Base-by-base conservation (phyloP, 768 basidiomycete species). In the Tricholoma furcatifolium region DNA sequence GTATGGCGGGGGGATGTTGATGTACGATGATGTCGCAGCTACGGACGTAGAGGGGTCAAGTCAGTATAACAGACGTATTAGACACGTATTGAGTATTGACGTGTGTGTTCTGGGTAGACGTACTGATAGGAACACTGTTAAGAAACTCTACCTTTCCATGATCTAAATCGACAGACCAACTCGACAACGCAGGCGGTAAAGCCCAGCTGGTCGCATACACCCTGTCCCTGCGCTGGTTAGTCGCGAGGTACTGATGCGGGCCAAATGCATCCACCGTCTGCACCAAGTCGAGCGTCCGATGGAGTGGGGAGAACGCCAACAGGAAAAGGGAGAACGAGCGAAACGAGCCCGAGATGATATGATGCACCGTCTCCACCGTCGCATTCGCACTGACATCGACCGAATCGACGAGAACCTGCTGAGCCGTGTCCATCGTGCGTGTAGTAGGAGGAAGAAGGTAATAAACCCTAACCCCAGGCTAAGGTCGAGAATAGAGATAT, bases 1-100 rank as follows among this genome's bases (percentile, higher is more conserved):
- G 59, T 67, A 76, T 1, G 79, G 80, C 4, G 74, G 71, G 1
- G 80, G 79, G 2, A 80, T 59, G 15, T 71, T 67, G 18, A 81
- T 74, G 54, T 81, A 82, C 0, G 79, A 81, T 4, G 81, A 82
- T 0, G 75, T 77, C 8, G 81, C 78, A n/a, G 78, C 78, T 80
- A 46, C 17, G 39, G 32, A 17, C 40, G 17, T 18, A 57, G 42
- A 43, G 18, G n/a, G n/a, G n/a, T n/a, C 34, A 2, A 51, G 45
- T 24, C 21, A 3, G n/a, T 24, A 6, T n/a, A 17, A 6, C n/a
- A n/a, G n/a, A n/a, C n/a, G n/a, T n/a, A n/a, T n/a, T n/a, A n/a
- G n/a, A n/a, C n/a, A n/a, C n/a, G n/a, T n/a, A n/a, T n/a, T n/a
- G n/a, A n/a, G n/a, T n/a, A n/a, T n/a, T n/a, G n/a, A n/a, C n/a